phyloP scores from a whole-genome alignment of 176 grass and related monocot species.

The Carex myosuroides region DNA sequence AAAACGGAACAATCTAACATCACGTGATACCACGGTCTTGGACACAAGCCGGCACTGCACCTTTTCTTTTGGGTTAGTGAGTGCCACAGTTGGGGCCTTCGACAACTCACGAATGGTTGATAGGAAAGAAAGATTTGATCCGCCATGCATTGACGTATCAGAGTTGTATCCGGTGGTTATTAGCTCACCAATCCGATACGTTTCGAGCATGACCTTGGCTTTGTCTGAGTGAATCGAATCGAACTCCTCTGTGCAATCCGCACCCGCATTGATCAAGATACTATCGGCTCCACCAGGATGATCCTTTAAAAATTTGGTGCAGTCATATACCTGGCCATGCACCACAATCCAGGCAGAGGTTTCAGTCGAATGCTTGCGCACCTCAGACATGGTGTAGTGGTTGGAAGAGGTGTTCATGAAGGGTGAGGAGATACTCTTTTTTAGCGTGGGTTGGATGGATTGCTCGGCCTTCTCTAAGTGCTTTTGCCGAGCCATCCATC shows the following conservation, averaged over 20 bases:
- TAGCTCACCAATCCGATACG: slow-evolving; percentile 77
- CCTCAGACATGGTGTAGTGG: slow-evolving; percentile 72
- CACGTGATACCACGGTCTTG: slow-evolving; percentile 55
- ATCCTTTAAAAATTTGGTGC: slow-evolving; percentile 70
- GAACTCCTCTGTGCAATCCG: slow-evolving; percentile 96
- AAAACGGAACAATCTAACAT: slow-evolving; percentile 78
- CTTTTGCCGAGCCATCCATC: slow-evolving; percentile 93
- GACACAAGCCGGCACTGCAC: slow-evolving; percentile 47
- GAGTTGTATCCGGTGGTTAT: slow-evolving; percentile 68
- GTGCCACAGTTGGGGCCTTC: slow-evolving; percentile 29
- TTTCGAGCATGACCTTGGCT: slow-evolving; percentile 70
- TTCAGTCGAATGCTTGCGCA: slow-evolving; percentile 53
- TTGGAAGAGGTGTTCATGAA: slow-evolving; percentile 45
- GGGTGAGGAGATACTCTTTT: slow-evolving; percentile 65
- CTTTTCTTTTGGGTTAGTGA: slow-evolving; percentile 66
- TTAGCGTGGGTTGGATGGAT: slow-evolving; percentile 34
- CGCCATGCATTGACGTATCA: slow-evolving; percentile 55
- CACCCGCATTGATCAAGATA: slow-evolving; percentile 93
- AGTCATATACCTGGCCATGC: slow-evolving; percentile 90
- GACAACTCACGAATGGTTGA: slow-evolving; percentile 55
- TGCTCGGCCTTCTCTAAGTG: slow-evolving; percentile 70
- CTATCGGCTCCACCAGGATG: slow-evolving; percentile 89
- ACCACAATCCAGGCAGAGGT: slow-evolving; percentile 85
- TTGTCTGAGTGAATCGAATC: slow-evolving; percentile 93
- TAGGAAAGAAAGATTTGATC: slow-evolving; percentile 27